Evolutionary conservation across 306 rosid species (phyloP).

Genomic region (Citrullus mucosospermus): DNA sequence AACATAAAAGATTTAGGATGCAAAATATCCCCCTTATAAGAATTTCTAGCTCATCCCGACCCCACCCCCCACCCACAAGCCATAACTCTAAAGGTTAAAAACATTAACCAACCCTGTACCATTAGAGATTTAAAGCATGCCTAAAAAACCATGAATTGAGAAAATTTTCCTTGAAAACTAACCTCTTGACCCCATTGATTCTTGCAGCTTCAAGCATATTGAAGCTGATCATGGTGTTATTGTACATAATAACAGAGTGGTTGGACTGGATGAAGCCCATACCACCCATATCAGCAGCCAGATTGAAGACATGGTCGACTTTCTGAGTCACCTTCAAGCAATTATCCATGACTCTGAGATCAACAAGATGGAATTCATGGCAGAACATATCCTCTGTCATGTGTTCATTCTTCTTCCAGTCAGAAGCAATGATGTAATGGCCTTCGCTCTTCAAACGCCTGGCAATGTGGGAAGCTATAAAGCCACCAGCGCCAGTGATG

Average conservation of each 20-base stretch:
- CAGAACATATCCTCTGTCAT: slow-evolving; percentile 97
- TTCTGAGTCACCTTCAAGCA: slow-evolving; percentile 72
- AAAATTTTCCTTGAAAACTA: slow-evolving; percentile 4
- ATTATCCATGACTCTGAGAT: slow-evolving; percentile 96
- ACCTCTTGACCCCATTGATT: slow-evolving; percentile 85
- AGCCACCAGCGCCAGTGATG: slow-evolving; percentile 95
- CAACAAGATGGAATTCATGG: slow-evolving; percentile 88
- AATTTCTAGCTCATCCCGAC: not conserved
- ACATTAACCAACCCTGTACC: not conserved
- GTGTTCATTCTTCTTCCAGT: slow-evolving; percentile 98
- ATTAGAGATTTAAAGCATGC: not conserved
- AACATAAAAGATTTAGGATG: not conserved
- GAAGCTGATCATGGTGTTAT: slow-evolving; percentile 96
- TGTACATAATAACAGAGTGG: slow-evolving; percentile 93
- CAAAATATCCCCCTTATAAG: not conserved
- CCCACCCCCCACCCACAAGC: not conserved
- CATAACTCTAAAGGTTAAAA: not conserved
- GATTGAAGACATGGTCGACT: slow-evolving; percentile 90
- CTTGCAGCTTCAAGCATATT: slow-evolving; percentile 92
- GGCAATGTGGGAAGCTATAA: slow-evolving; percentile 94
- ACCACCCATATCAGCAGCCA: slow-evolving; percentile 99
- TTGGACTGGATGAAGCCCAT: slow-evolving; percentile 99
- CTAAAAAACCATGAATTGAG: not conserved
- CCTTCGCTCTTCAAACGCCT: slow-evolving; percentile 92
- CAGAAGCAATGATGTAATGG: slow-evolving; percentile 90